Conservation (phyloP, 371 early-diverging fungal species). For the Zychaea mexicana region DNA sequence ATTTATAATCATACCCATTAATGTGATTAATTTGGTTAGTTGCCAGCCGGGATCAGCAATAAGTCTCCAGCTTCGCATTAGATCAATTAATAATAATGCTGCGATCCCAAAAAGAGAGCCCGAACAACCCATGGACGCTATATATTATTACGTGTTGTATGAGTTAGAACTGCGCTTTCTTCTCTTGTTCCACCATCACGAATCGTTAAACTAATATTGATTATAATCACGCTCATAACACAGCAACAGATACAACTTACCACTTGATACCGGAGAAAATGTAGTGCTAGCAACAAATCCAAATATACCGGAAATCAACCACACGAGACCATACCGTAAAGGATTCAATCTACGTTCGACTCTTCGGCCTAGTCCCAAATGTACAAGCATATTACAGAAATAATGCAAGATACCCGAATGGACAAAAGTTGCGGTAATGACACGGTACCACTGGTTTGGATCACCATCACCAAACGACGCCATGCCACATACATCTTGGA, state of each 20-base stretch:
- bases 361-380: slow-evolving; percentile 60
- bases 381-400: slow-evolving; percentile 68
- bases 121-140: slow-evolving; percentile 75
- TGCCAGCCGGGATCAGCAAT: slow-evolving; percentile 61
- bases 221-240: background rate
- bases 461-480: slow-evolving; percentile 22
- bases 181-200: too few relatives aligned
- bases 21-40: slow-evolving; percentile 54
- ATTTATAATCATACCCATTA: slow-evolving; percentile 9
- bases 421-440: slow-evolving; percentile 74
- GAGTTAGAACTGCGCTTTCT: too few relatives aligned
- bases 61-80: slow-evolving; percentile 72
- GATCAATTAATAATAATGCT: slow-evolving; percentile 71
- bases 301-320: slow-evolving; percentile 68
- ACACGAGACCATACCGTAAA: slow-evolving; percentile 55
- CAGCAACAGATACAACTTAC: too few relatives aligned
- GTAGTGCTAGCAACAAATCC: slow-evolving; percentile 78
- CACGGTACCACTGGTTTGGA: slow-evolving; percentile 76
- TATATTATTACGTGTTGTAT: background rate
- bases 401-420: slow-evolving; percentile 84
- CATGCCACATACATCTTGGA: slow-evolving; percentile 56
- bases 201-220: background rate
- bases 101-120: slow-evolving; percentile 77
- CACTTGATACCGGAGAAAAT: slow-evolving; percentile 46
- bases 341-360: slow-evolving; percentile 74